Base-by-base conservation (phyloP, 2,329 filamentous ascomycete genomes). In the Aspergillus fijiensis region DNA sequence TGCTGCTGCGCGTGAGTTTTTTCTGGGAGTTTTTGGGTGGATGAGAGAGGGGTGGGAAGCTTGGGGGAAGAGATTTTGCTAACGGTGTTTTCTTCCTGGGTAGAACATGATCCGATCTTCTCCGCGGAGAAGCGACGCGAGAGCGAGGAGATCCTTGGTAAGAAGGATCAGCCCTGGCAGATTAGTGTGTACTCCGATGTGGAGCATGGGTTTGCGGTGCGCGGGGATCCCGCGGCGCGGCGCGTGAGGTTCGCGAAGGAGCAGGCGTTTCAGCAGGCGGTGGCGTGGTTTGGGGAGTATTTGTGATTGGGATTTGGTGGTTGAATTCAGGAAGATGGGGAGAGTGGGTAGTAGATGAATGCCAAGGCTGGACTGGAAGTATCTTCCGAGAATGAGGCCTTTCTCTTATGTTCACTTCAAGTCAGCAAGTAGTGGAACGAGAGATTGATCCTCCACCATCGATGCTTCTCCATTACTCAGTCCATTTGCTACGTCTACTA, bases 251-350 rank as follows among this genome's bases (percentile, higher is more conserved):
- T 83, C 67, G 87, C 89, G 14, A 92, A 89, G 80, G 89, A 94
- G 76, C 84, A 88, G 74, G 89, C 90, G 1, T 92, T 93, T 70
- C 66, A 81, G 55, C 90, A 94, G 79, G 89, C 90, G 16, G 82
- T 91, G 51, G 72, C 81, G 51, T 94, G 90, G 90, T 91, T 74
- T 29, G 58, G 69, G 33, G 51, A 67, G 49, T 33, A 45, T 14
- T 31, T 55, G 45, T 49, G 42, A 29, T 29, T 27, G 7, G 39
- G 39, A n/a, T 16, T 42, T 42, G 16, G 14, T 5, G 3, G 21
- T 23, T 23, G 21, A 23, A 23, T 23, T 23, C 21, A 23, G 21
- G 21, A 23, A 23, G 23, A 23, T 23, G 23, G 23, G 23, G 3
- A 23, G 23, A 23, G 23, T 3, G 19, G 19, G 19, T 19, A 23